These are phyloP conservation scores for Claviceps sp. DNA, from an alignment of 2,329 filamentous ascomycete genomes.

Conservation along the genomic window DNA sequence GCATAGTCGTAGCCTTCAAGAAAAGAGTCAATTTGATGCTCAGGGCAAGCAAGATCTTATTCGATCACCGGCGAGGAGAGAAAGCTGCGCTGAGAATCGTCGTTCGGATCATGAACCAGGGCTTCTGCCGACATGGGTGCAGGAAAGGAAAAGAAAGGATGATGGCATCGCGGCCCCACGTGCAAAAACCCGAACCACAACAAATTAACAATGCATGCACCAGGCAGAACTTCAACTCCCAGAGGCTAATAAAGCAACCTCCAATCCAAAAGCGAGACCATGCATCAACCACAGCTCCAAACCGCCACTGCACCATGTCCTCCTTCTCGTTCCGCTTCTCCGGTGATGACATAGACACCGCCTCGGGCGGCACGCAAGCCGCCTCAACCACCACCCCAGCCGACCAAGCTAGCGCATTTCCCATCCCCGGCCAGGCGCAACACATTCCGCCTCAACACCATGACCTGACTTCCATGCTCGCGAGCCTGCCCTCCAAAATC, in stretches of 20 bases:
- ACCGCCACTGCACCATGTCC: conserved; percentile 20
- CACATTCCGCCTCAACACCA: conserved; percentile 38
- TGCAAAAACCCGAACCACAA: neutral
- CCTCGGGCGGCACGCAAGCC: conserved; percentile 1
- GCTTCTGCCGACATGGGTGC: no score
- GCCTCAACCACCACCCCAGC: conserved; percentile 1
- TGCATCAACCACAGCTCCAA: neutral
- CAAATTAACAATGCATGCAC: no score
- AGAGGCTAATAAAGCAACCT: neutral
- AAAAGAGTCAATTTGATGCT: no score
- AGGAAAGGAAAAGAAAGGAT: no score
- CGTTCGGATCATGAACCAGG: no score
- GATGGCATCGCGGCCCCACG: neutral
- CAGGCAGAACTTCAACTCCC: neutral
- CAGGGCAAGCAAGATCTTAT: neutral
- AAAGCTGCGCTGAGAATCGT: no score
- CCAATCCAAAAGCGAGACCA: neutral
- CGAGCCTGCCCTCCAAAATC: conserved; percentile 56
- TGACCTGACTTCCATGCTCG: conserved; percentile 36
- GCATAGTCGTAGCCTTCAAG: conserved; percentile 10
- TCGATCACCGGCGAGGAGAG: no score
- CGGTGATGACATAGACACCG: conserved; percentile 49
- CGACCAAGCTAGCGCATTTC: conserved; percentile 37
- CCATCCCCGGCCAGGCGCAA: conserved; percentile 46
- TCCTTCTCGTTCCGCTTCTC: conserved; percentile 46